A percentile compares a stretch with the other conserved stretches of the same genome.
These are phyloP conservation scores for Cladosporium velox DNA, from an alignment of 2,329 filamentous ascomycete genomes.

Conservation along the genomic window DNA sequence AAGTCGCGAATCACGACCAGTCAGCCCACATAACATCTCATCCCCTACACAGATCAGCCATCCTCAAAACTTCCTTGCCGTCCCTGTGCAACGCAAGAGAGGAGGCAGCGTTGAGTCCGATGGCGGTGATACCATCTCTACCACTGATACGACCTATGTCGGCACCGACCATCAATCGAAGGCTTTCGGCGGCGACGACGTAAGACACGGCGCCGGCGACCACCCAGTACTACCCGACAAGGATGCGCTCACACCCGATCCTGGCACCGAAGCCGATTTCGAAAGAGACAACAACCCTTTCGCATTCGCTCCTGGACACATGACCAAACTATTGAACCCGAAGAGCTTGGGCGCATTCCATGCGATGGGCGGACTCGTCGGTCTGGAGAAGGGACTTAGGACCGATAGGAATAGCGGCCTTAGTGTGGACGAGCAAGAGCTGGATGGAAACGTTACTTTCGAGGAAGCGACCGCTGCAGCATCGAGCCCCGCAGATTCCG, in stretches of 20 bases:
- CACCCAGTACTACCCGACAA: conserved; percentile 62
- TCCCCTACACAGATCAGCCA: conserved; percentile 61
- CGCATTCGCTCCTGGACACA: conserved; percentile 77
- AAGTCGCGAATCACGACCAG: conserved; percentile 63
- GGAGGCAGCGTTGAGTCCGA: conserved; percentile 69
- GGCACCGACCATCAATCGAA: conserved; percentile 44
- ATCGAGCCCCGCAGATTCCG: conserved; percentile 31
- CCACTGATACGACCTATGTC: conserved; percentile 65
- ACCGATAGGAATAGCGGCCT: conserved; percentile 67
- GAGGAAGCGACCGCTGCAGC: conserved; percentile 56
- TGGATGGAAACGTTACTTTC: conserved; percentile 69
- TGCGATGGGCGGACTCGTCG: conserved; percentile 70
- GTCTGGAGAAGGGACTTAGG: conserved; percentile 72
- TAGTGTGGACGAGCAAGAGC: conserved; percentile 65
- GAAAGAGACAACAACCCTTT: conserved; percentile 76
- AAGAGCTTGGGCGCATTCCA: conserved; percentile 76
- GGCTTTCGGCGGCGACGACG: conserved; percentile 30
- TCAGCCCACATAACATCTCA: conserved; percentile 68
- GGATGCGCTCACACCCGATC: conserved; percentile 73
- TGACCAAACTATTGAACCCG: conserved; percentile 78
- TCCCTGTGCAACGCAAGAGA: conserved; percentile 63
- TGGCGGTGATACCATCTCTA: conserved; percentile 52
- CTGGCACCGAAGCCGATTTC: conserved; percentile 74
- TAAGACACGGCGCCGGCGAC: conserved; percentile 41
- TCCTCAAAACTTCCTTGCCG: conserved; percentile 60